Percentiles rank a stretch among this genome's conserved stretches.
phyloP scores from a whole-genome alignment of 306 rosid genomes.

The Quercus rubra region DNA sequence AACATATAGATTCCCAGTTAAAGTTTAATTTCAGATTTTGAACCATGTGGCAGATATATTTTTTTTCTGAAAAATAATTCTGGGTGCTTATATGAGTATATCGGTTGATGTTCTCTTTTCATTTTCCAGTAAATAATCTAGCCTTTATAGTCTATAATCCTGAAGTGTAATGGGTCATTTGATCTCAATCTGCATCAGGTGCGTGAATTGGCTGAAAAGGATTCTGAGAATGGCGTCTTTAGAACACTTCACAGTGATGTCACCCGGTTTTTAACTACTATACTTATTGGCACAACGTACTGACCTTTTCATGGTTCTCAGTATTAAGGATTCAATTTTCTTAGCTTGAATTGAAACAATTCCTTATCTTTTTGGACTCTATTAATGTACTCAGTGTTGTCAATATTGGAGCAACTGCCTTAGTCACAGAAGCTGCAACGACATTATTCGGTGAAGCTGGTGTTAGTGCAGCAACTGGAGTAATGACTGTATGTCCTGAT shows the following conservation, averaged over 20 bases:
- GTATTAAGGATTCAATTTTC: slow-evolving; percentile 2
- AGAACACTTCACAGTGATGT: slow-evolving; percentile 59
- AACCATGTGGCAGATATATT: neutral
- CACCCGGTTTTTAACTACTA: slow-evolving; percentile 91
- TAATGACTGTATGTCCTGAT: slow-evolving; percentile 84
- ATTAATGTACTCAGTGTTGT: slow-evolving; percentile 68
- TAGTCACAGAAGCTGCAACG: slow-evolving; percentile 93
- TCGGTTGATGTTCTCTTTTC: neutral
- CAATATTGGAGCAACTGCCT: slow-evolving; percentile 96
- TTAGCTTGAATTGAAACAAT: slow-evolving; percentile 17
- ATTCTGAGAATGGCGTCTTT: slow-evolving; percentile 59
- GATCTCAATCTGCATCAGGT: slow-evolving; percentile 40
- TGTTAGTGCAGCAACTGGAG: slow-evolving; percentile 98
- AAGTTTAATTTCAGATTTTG: neutral
- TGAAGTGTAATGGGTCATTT: slow-evolving; percentile 18
- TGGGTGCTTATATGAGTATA: neutral
- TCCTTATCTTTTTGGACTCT: slow-evolving; percentile 44
- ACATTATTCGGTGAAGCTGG: slow-evolving; percentile 98
- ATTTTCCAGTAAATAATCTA: neutral
- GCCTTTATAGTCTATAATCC: neutral
- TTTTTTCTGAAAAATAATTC: neutral
- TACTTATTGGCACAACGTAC: slow-evolving; percentile 99
- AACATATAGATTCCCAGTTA: neutral
- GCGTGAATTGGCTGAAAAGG: slow-evolving; percentile 64
- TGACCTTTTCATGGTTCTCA: slow-evolving; percentile 28